A percentile compares a stretch with the other conserved stretches of the same genome.
phyloP scores from a whole-genome alignment of 2,329 filamentous ascomycete species.

The Cercospora sp. region DNA sequence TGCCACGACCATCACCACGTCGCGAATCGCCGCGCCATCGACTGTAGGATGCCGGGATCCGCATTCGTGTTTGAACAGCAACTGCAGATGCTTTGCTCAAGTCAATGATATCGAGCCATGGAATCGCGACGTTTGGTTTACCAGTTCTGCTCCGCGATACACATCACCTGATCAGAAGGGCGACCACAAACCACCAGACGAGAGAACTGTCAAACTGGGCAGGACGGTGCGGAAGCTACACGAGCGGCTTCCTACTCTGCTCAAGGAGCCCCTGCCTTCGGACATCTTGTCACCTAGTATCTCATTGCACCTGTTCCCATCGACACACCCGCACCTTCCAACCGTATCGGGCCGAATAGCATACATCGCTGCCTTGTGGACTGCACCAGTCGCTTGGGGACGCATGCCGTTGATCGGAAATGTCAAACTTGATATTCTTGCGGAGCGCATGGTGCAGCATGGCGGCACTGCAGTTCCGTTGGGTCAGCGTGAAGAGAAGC shows the following conservation, averaged over 20 bases:
- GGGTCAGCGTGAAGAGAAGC: slow-evolving; percentile 64
- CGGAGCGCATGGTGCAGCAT: slow-evolving; percentile 76
- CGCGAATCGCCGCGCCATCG: slow-evolving; percentile 6
- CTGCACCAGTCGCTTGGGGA: slow-evolving; percentile 93
- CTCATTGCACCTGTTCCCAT: slow-evolving; percentile 64
- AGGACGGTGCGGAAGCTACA: slow-evolving; percentile 63
- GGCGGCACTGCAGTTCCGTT: slow-evolving; percentile 46
- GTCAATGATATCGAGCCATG: slow-evolving; percentile 34
- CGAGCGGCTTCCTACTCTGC: slow-evolving; percentile 60
- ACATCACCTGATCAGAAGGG: slow-evolving; percentile 18
- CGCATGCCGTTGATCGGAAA: slow-evolving; percentile 87
- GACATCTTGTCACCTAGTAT: slow-evolving; percentile 64
- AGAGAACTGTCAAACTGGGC: slow-evolving; percentile 62
- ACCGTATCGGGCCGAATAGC: slow-evolving; percentile 87
- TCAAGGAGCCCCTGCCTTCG: slow-evolving; percentile 61
- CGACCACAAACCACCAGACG: slow-evolving; percentile 53
- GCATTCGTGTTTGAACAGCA: slow-evolving; percentile 23
- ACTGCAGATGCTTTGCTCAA: slow-evolving; percentile 36
- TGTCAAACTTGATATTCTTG: slow-evolving; percentile 81
- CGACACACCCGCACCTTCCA: slow-evolving; percentile 83
- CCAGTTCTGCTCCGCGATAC: slow-evolving; percentile 40
- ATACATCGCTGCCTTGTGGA: slow-evolving; percentile 93
- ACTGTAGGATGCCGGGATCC: slow-evolving; percentile 24
- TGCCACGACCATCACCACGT: slow-evolving; percentile 10
- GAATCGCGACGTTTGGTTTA: slow-evolving; percentile 47